phyloP scores from a whole-genome alignment of 106 monocot species.

The Narthecium ossifragum region DNA sequence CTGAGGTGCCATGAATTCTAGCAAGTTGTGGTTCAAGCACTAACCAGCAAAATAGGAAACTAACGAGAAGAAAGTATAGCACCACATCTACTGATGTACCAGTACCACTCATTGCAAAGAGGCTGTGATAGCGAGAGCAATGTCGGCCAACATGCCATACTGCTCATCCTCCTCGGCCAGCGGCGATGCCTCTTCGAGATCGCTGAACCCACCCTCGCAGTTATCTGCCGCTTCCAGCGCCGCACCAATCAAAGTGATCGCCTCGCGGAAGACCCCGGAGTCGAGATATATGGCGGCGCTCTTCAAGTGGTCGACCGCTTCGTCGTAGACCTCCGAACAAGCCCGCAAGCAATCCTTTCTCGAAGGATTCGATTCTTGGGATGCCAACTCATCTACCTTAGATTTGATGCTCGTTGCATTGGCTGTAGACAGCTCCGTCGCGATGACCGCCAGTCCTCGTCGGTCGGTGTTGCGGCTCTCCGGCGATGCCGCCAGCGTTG shows the following conservation, averaged over 20 bases:
- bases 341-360: neutral
- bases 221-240: neutral
- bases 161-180: neutral
- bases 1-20: too few relatives aligned
- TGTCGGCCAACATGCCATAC: neutral
- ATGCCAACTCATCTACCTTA: neutral
- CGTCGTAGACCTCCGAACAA: neutral
- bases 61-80: too few relatives aligned
- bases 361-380: neutral
- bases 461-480: constrained; percentile 4
- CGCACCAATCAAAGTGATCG: neutral
- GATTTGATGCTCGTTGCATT: constrained; percentile 10
- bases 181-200: neutral
- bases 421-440: neutral
- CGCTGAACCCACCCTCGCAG: neutral
- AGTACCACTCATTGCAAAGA: neutral
- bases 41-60: too few relatives aligned
- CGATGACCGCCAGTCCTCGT: constrained; percentile 12
- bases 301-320: neutral
- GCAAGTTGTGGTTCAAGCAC: too few relatives aligned
- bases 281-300: neutral
- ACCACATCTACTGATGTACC: too few relatives aligned
- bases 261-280: neutral
- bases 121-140: constrained; percentile 4
- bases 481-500: constrained; percentile 1